Evolutionary conservation across 805 yeast genomes (phyloP).

Genomic region (Hagleromyces aurorensis): DNA sequence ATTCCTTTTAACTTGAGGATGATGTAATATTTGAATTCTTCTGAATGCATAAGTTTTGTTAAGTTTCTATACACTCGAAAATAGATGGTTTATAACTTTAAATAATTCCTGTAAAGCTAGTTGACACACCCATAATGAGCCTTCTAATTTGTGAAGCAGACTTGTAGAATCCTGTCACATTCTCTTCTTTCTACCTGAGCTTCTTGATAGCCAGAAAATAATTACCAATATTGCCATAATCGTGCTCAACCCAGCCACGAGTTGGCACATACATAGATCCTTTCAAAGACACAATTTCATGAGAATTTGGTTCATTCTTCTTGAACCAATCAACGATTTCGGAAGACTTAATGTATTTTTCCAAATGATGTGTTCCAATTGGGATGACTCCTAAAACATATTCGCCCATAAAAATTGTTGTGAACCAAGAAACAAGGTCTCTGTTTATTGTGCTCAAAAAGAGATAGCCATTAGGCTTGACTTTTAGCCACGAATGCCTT

Average conservation of each 20-base stretch:
- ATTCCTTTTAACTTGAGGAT: too few relatives aligned
- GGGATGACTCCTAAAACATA: constrained; percentile 77
- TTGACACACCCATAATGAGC: too few relatives aligned
- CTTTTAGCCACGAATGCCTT: constrained; percentile 55
- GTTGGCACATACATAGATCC: constrained; percentile 84
- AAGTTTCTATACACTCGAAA: too few relatives aligned
- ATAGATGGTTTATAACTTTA: too few relatives aligned
- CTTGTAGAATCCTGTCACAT: too few relatives aligned
- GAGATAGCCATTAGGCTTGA: constrained; percentile 66
- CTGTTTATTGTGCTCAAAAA: constrained; percentile 90
- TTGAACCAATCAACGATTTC: constrained; percentile 67
- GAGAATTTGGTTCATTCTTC: constrained; percentile 35
- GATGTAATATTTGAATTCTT: too few relatives aligned
- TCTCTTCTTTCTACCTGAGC: constrained; percentile 14
- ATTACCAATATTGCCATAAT: constrained; percentile 60
- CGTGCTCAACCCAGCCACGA: constrained; percentile 75
- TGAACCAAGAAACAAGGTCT: constrained; percentile 78
- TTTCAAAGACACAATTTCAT: constrained; percentile 53
- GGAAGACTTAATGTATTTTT: constrained; percentile 70
- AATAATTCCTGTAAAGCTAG: too few relatives aligned
- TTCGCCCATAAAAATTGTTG: constrained; percentile 90
- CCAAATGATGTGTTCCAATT: constrained; percentile 80
- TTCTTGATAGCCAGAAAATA: constrained; percentile 81
- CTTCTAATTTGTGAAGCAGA: too few relatives aligned
- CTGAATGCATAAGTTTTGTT: too few relatives aligned